Evolutionary conservation across 108 stramenopile species (phyloP), one percentile per base, ranked within the genome.

Genomic region (Nitzschia sp.): DNA sequence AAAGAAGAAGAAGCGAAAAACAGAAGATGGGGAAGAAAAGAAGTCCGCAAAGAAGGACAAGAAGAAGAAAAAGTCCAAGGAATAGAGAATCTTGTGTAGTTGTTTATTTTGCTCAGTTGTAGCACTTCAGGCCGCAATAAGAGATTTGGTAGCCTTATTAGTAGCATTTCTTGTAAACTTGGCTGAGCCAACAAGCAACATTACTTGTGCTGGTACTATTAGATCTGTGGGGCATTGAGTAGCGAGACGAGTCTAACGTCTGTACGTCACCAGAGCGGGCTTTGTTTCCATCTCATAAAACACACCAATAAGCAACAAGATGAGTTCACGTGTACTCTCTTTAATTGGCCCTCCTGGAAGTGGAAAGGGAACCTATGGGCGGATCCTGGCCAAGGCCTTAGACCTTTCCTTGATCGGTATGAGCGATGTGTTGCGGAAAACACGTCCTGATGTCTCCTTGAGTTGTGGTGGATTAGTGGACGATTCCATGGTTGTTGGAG

Each of bases 331-430:
- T 34, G 1, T 62, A 19, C 41, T 83, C 11, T 51, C 67, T 26
- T 71, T 83, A 17, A 56, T 87, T 37, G 86, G 86, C 40, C 67
- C 78, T 15, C 86, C 86, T n/a, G 86, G 83, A 44, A 74, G 72
- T 58, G 86, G 86, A n/a, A 87, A 87, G 57, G 86, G 86, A 7
- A 69, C 65, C 25, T 87, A 87, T 59, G 86, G 86, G 5, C 50
- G 52, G 26, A 63, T 73, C 38, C 53, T 87, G 39, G 74, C 86
- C 2, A 22, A 74, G 57, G 61, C 62, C 10, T 64, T 79, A 48
- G 15, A 53, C 0, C 14, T 73, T 24, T 66, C 89, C 25, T 67
- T 90, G 34, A 37, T 90, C 7, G 84, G 82, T 51, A 83, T 81
- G 24, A 84, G 86, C 41, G 80, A 87, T 48, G 57, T 93, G 2